Base-by-base conservation (phyloP, 2,329 filamentous ascomycete genomes). In the Fusarium pseudoanthophilum region DNA sequence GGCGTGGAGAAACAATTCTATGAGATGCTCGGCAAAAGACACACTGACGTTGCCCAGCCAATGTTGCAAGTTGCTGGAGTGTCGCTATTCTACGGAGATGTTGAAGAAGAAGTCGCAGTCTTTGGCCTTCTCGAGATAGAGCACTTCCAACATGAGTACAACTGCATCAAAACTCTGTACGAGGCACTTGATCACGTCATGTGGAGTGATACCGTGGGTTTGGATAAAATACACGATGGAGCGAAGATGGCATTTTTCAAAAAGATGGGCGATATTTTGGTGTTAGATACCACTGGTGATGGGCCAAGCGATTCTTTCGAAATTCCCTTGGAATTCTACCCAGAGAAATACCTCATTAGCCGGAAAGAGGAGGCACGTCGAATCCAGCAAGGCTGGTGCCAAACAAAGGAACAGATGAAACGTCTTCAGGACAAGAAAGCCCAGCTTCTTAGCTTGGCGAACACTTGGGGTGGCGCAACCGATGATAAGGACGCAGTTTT, bases 241-340 rank as follows among this genome's bases (percentile, higher is more conserved):
- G 80, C 83, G 0, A 83, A 80, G 55, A 85, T 84, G 78, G 85
- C 84, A 39, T 80, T 84, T 53, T 81, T 88, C 43, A 79, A 80
- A n/a, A 80, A 84, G 20, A 81, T 84, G 66, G 86, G 85, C 8
- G 86, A 89, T n/a, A 82, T 89, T 7, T 73, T 90, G 30, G 83
- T 84, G 13, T 81, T 90, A 42, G 83, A 84, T 48, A 76, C 90
- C 18, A 80, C 81, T 21, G 82, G 82, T 6, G 80, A 83, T 8
- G 85, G 84, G 4, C 80, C 85, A 9, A 76, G 80, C 13, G 83
- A 84, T 49, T 82, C 82, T 6, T 81, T 88, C 46, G 85, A 88
- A 7, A 84, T 90, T 39, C 88, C 88, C 11, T 79, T 81, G 46
- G 79, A 85, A 18, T 84, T 89, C 69, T 89, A 88, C 72, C 85